These are phyloP conservation scores for Penicillium taxi DNA, from an alignment of 495 filamentous ascomycete species.

Conservation along the genomic window DNA sequence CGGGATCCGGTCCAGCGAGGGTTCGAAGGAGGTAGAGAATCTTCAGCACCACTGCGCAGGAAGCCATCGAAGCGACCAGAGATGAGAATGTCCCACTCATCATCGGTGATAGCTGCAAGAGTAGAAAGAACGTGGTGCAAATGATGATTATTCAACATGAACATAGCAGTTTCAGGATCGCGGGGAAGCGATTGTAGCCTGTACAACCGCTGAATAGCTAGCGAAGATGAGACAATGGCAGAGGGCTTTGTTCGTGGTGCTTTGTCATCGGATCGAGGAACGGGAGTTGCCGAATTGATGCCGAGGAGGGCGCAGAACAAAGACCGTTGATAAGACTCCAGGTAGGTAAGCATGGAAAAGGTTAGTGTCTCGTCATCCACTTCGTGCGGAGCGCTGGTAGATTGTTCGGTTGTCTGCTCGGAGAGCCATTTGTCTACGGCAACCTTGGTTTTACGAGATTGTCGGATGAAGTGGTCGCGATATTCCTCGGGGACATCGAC, in stretches of 20 bases:
- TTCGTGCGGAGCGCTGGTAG: conserved; percentile 67
- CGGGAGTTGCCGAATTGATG: conserved; percentile 48
- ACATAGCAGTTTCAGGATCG: conserved; percentile 79
- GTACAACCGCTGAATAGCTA: conserved; percentile 79
- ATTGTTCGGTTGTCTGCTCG: conserved; percentile 60
- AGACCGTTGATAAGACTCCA: conserved; percentile 64
- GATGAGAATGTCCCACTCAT: conserved; percentile 93
- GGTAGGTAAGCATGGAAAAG: conserved; percentile 85
- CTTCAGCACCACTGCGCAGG: conserved; percentile 87
- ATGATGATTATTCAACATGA: conserved; percentile 72
- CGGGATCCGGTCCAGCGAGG: conserved; percentile 32
- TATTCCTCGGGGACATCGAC: conserved; percentile 88
- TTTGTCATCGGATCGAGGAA: conserved; percentile 29
- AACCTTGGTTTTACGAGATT: conserved; percentile 76
- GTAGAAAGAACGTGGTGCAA: conserved; percentile 84
- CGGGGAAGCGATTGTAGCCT: conserved; percentile 62
- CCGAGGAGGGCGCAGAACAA: conserved; percentile 71
- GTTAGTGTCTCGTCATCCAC: conserved; percentile 88
- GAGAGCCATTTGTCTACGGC: conserved; percentile 82
- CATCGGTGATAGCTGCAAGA: conserved; percentile 72
- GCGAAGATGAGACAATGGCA: conserved; percentile 59
- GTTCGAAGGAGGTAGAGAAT: conserved; percentile 28
- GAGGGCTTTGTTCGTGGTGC: conserved; percentile 55
- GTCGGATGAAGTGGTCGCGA: conserved; percentile 76
- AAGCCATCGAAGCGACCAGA: conserved; percentile 97